phyloP scores from a whole-genome alignment of 208 protist species.

The Blechomonas ayalai region DNA sequence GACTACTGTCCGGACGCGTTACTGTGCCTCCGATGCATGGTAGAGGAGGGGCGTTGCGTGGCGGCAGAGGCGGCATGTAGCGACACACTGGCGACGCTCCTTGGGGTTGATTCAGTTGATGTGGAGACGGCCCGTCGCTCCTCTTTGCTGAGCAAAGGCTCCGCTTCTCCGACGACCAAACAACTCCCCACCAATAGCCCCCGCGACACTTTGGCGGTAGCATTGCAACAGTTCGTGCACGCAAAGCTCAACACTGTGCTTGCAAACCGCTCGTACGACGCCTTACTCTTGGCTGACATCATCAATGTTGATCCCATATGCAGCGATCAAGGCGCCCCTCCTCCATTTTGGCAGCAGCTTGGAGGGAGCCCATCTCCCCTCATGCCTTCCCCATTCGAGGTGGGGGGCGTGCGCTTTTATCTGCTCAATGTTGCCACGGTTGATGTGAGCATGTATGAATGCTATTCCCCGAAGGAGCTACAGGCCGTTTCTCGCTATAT shows the following conservation, averaged over 20 bases:
- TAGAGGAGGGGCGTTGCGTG: slow-evolving; percentile 42
- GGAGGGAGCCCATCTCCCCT: slow-evolving; percentile 7
- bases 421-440: slow-evolving; percentile 39
- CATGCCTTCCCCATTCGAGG: slow-evolving; percentile 10
- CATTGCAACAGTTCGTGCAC: slow-evolving; percentile 33
- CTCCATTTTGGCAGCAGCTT: slow-evolving; percentile 13
- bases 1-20: slow-evolving; percentile 23
- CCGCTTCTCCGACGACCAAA: slow-evolving; percentile 3
- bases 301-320: slow-evolving; percentile 24
- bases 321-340: slow-evolving; percentile 3
- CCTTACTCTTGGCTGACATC: slow-evolving; percentile 35
- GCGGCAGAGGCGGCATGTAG: slow-evolving; percentile 51
- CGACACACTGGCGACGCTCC: slow-evolving; percentile 20
- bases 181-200: too few relatives aligned
- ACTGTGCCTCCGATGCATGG: slow-evolving; percentile 33
- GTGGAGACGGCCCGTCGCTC: slow-evolving; percentile 1
- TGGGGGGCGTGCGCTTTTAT: slow-evolving; percentile 28
- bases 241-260: slow-evolving; percentile 14
- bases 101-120: slow-evolving; percentile 20
- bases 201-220: slow-evolving; percentile 23
- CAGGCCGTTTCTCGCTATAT: slow-evolving; percentile 28
- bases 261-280: slow-evolving; percentile 30
- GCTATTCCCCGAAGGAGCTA: slow-evolving; percentile 46
- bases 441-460: slow-evolving; percentile 35
- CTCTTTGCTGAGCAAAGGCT: slow-evolving; percentile 1